Base-by-base conservation (phyloP, 495 filamentous ascomycete genomes). In the Lepidopterella palustris region DNA sequence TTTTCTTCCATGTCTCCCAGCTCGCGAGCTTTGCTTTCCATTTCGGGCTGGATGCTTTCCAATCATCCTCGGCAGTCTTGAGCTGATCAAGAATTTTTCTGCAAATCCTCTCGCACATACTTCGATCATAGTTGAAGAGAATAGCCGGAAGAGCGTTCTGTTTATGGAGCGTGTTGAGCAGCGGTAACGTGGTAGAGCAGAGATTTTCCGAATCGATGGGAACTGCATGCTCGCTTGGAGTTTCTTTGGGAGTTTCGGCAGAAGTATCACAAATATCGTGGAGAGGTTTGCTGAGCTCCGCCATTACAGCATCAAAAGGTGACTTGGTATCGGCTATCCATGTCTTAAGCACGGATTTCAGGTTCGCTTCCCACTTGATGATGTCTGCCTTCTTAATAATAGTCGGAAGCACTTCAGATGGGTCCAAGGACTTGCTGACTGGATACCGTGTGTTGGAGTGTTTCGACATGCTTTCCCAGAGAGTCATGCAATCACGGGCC, bases 121-220 rank as follows among this genome's bases (percentile, higher is more conserved):
- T 60, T 32, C 88, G 80, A 58, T 90, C 85, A 66, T 86, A 91
- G 57, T 88, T 89, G 76, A 92, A 91, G 4, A 91, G 61, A 15
- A 92, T 79, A 0, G 85, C 87, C 0, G 88, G 88, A 4, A 92
- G 76, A 2, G 85, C 87, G 55, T 80, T 77, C 57, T 80, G 77
- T 2, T 76, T 71, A 52, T 89, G 80, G 0, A 92, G 78, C 13
- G 82, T 77, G 25, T 70, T 74, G 0, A 89, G 74, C 29, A 90
- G 67, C 0, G 84, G 80, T 21, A 90, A 73, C 2, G 80, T 82
- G 4, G 77, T 81, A 4, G 69, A 50, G 5, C 72, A 61, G 10
- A 84, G 59, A 47, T 72, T 39, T 45, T 70, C 53, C 4, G 61
- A 23, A 18, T 72, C 63, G 25, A 50, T 15, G 67, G 24, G 15